Percentiles rank a stretch among this genome's conserved stretches.
Conservation (phyloP, 2,329 filamentous ascomycete genomes). For the Epichloe coenophiala region DNA sequence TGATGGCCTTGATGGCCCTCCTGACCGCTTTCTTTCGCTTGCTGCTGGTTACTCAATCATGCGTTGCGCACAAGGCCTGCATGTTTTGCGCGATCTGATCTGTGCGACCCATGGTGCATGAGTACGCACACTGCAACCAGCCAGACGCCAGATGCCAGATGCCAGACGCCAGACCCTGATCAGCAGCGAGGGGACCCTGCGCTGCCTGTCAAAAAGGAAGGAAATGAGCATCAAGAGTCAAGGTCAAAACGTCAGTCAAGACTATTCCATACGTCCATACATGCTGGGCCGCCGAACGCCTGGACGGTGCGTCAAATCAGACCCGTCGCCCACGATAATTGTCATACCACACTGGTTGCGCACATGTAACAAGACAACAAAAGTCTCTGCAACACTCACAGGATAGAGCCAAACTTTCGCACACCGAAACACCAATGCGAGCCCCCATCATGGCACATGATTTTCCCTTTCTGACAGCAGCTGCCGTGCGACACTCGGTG, state of each 20-base stretch:
- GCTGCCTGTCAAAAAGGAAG: not conserved
- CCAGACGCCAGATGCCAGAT: too few relatives aligned
- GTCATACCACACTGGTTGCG: not conserved
- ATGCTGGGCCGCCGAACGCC: not conserved
- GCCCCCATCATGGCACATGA: not conserved
- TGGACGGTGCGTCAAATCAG: not conserved
- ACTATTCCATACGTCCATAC: too few relatives aligned
- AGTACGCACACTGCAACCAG: not conserved
- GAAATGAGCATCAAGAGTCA: not conserved
- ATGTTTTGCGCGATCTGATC: too few relatives aligned
- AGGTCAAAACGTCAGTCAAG: too few relatives aligned
- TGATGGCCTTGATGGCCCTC: too few relatives aligned
- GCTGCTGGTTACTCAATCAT: too few relatives aligned
- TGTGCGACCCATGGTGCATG: too few relatives aligned
- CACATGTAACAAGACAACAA: not conserved
- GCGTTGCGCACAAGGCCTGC: too few relatives aligned
- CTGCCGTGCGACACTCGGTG: not conserved
- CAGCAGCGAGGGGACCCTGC: not conserved
- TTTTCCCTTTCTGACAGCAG: not conserved
- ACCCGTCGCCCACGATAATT: too few relatives aligned
- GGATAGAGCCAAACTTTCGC: not conserved
- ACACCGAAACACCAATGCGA: not conserved
- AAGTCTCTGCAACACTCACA: not conserved
- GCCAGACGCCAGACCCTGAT: not conserved
- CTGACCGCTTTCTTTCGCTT: too few relatives aligned